A percentile compares a stretch with the other conserved stretches of the same genome.
Evolutionary conservation across 148 eudicot genomes (phyloP).

Genomic region (Cornus florida): DNA sequence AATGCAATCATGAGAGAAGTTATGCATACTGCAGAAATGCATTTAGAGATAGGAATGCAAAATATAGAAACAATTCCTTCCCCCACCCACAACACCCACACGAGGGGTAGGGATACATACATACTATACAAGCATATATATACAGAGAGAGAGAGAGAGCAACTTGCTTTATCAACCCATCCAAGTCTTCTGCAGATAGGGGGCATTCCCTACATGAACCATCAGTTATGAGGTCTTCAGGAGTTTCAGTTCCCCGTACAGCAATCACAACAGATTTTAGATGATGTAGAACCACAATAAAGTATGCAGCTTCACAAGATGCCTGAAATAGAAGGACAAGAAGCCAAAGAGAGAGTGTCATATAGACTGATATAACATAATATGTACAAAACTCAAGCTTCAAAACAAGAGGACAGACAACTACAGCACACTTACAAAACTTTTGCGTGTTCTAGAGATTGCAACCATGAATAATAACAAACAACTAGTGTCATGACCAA

Average conservation of each 20-base stretch:
- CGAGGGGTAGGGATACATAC: background rate
- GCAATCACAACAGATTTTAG: conserved; percentile 58
- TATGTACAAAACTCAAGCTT: background rate
- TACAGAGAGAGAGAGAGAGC: conserved; percentile 21
- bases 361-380: background rate
- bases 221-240: conserved; percentile 81
- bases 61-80: background rate
- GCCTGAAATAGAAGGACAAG: conserved; percentile 34
- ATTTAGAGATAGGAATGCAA: background rate
- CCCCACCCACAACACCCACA: background rate
- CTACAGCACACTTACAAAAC: background rate
- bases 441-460: background rate
- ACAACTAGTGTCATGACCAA: background rate
- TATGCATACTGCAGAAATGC: background rate
- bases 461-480: background rate
- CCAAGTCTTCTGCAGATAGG: conserved; percentile 57
- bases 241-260: conserved; percentile 79
- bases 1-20: background rate
- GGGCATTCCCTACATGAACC: conserved; percentile 72
- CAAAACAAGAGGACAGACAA: conserved; percentile 5
- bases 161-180: conserved; percentile 65
- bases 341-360: background rate
- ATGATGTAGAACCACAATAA: conserved; percentile 60
- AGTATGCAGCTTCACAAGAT: conserved; percentile 74
- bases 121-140: no score